These are phyloP conservation scores for Tuctoria greenei DNA, from an alignment of 176 grass and related monocot species.

Conservation along the genomic window DNA sequence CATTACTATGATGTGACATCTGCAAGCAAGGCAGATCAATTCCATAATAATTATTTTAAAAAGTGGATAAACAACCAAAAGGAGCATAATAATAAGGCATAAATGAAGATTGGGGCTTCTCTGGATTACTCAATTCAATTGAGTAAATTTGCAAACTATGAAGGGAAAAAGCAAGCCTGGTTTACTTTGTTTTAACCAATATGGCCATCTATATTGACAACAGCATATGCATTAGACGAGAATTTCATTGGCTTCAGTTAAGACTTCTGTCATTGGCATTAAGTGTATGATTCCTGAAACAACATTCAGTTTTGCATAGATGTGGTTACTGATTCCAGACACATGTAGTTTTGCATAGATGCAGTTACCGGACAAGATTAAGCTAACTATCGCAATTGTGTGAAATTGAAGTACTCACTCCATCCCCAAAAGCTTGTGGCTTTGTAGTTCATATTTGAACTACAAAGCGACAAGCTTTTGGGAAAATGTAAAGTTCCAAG, in stretches of 20 bases:
- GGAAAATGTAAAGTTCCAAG: not conserved
- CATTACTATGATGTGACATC: not conserved
- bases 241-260: not conserved
- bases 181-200: conserved; percentile 1
- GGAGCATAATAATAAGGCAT: not conserved
- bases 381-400: too few relatives aligned
- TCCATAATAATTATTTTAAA: not conserved
- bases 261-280: not conserved
- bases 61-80: conserved; percentile 11
- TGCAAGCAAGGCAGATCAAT: not conserved
- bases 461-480: not conserved
- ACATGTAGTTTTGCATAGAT: not conserved
- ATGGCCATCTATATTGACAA: not conserved
- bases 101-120: not conserved
- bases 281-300: not conserved
- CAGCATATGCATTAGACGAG: not conserved
- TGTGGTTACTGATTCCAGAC: not conserved
- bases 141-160: not conserved
- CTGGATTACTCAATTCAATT: not conserved
- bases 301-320: not conserved
- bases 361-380: not conserved
- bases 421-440: too few relatives aligned
- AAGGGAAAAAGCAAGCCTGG: too few relatives aligned
- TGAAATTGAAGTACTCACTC: not conserved
- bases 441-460: not conserved